Conservation (phyloP, 768 basidiomycete genomes). For the Suillus subalutaceus region DNA sequence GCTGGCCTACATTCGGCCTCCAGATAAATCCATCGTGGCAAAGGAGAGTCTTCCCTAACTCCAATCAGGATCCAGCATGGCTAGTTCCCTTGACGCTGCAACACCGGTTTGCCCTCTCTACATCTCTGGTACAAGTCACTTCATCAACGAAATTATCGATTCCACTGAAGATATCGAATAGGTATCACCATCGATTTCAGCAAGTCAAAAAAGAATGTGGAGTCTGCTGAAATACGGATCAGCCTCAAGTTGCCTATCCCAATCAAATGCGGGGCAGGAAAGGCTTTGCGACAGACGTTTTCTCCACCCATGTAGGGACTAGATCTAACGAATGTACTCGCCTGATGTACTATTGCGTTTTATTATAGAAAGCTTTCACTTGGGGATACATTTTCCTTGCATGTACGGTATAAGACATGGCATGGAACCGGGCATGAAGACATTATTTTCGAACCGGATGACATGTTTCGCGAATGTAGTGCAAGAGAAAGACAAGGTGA, state of each 20-base stretch:
- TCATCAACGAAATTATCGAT: neutral
- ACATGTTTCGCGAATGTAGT: neutral
- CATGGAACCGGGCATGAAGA: neutral
- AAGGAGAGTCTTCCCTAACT: no score
- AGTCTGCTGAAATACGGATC: neutral
- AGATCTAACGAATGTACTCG: rapidly evolving
- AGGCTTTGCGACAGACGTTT: neutral
- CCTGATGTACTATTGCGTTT: neutral
- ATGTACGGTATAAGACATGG: neutral
- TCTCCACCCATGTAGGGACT: neutral
- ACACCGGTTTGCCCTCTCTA: neutral
- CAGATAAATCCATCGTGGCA: no score
- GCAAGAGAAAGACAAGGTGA: neutral
- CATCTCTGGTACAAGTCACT: neutral
- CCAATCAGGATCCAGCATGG: neutral
- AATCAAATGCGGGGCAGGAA: neutral
- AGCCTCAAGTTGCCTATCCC: neutral
- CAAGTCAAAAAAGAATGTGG: neutral
- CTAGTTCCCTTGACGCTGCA: neutral
- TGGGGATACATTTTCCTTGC: neutral
- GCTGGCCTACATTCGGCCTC: no score
- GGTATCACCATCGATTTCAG: neutral
- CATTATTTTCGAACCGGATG: neutral
- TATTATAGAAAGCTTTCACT: neutral
- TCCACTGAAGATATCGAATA: neutral